Conservation (phyloP, 2,329 filamentous ascomycete species). For the Daldinia sp. region DNA sequence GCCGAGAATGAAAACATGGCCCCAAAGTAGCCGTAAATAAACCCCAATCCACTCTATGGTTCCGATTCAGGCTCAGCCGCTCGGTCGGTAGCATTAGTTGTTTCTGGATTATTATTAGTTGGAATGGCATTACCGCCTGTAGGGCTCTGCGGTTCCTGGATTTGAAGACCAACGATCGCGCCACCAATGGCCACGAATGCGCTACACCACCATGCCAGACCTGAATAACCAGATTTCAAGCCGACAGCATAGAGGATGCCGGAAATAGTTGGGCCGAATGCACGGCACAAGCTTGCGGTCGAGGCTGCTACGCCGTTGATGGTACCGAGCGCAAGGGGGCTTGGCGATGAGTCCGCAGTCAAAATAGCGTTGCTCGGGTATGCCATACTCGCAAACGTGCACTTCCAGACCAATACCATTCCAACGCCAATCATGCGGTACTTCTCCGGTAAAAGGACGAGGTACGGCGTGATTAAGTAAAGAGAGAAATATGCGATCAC, state of each 20-base stretch:
- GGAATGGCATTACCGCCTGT: conserved; percentile 52
- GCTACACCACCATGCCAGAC: conserved; percentile 92
- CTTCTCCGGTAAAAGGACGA: conserved; percentile 79
- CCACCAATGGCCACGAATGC: conserved; percentile 79
- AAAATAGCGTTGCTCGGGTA: conserved; percentile 92
- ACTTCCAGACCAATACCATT: conserved; percentile 84
- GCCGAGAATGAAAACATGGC: conserved; percentile 26
- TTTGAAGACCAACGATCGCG: conserved; percentile 76
- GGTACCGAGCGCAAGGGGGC: conserved; percentile 83
- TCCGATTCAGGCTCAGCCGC: conserved; percentile 11
- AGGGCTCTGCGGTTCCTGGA: conserved; percentile 69
- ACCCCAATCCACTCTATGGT: conserved; percentile 10
- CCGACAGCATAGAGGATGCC: conserved; percentile 86
- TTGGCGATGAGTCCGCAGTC: conserved; percentile 86
- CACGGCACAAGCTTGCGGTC: conserved; percentile 86
- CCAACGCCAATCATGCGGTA: conserved; percentile 80
- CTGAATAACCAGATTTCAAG: conserved; percentile 81
- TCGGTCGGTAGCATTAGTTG: conserved; percentile 10
- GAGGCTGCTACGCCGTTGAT: conserved; percentile 94
- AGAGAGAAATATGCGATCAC: conserved; percentile 85
- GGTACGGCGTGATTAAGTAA: conserved; percentile 87
- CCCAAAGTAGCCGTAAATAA: conserved; percentile 8
- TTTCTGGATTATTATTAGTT: conserved; percentile 47
- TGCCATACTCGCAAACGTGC: conserved; percentile 87
- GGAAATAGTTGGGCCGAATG: conserved; percentile 87